phyloP scores from a whole-genome alignment of 345 rosid genomes.

The Eucalyptus tenuipes region DNA sequence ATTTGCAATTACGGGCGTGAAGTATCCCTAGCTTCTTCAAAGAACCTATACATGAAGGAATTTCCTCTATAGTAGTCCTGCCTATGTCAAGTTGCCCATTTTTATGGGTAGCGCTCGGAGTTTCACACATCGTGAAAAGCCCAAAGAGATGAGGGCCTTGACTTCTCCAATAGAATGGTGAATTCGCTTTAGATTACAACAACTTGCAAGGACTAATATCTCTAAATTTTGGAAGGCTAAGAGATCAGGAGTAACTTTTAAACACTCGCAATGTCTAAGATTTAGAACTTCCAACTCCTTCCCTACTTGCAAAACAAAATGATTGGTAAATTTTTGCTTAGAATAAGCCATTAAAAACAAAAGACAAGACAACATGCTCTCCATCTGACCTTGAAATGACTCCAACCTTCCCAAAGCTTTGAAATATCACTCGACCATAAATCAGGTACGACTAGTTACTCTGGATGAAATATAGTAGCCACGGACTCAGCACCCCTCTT shows the following conservation, averaged over 20 bases:
- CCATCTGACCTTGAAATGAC: not conserved
- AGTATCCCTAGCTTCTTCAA: not conserved
- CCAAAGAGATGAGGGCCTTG: not conserved
- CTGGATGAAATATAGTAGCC: not conserved
- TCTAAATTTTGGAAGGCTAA: not conserved
- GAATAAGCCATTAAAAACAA: not conserved
- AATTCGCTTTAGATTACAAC: not conserved
- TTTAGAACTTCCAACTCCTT: not conserved
- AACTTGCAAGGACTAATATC: not conserved
- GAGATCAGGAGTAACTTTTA: not conserved
- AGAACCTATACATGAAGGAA: not conserved
- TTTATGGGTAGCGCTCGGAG: not conserved
- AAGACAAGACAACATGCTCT: not conserved
- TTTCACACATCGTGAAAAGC: not conserved
- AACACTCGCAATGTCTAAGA: not conserved
- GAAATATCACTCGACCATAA: not conserved
- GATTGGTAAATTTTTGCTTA: not conserved
- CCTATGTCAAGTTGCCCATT: not conserved
- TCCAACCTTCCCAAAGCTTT: not conserved
- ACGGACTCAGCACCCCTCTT: not conserved
- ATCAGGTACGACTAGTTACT: not conserved
- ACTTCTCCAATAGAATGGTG: not conserved
- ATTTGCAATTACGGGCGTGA: accelerated
- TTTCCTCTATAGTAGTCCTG: not conserved
- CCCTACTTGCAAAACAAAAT: not conserved